phyloP scores from a whole-genome alignment of 2,329 filamentous ascomycete species.

The Tolypocladium amazonense region DNA sequence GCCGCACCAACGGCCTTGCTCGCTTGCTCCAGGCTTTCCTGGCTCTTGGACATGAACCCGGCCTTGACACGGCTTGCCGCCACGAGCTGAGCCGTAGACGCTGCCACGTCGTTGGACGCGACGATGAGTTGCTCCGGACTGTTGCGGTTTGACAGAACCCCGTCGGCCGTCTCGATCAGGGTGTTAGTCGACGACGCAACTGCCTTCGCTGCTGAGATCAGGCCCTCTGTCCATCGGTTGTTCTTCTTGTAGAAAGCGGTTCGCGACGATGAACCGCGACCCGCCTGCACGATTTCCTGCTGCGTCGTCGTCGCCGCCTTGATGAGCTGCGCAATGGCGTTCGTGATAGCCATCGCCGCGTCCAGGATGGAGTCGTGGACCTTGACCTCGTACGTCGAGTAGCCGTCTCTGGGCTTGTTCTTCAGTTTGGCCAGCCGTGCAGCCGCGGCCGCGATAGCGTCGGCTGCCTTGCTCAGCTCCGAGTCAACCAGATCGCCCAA shows the following conservation, averaged over 20 bases:
- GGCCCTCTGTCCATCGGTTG: constrained; percentile 96
- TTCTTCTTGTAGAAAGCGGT: constrained; percentile 99
- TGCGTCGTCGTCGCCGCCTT: constrained; percentile 89
- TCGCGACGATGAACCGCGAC: constrained; percentile 73
- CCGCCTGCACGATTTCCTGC: constrained; percentile 91
- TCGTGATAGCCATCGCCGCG: constrained; percentile 85
- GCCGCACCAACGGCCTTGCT: constrained; percentile 88
- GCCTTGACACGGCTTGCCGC: constrained; percentile 94
- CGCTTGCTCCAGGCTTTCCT: constrained; percentile 82
- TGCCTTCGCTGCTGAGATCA: constrained; percentile 94
- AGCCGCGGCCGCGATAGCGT: constrained; percentile 87
- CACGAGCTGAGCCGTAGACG: constrained; percentile 91
- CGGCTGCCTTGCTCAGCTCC: constrained; percentile 86
- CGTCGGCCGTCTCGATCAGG: constrained; percentile 95
- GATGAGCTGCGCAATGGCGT: constrained; percentile 87
- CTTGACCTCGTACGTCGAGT: constrained; percentile 90
- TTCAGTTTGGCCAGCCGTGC: constrained; percentile 82
- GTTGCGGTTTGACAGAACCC: constrained; percentile 84
- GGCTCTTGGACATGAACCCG: constrained; percentile 94
- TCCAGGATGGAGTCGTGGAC: constrained; percentile 94
- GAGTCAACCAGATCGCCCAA: constrained; percentile 86
- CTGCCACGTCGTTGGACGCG: constrained; percentile 92
- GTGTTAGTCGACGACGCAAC: constrained; percentile 90
- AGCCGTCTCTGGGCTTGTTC: constrained; percentile 93
- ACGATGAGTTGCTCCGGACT: constrained; percentile 96